These are phyloP conservation scores for Kodamaea hsintzibuensis DNA, from an alignment of 805 yeast species.

Conservation along the genomic window DNA sequence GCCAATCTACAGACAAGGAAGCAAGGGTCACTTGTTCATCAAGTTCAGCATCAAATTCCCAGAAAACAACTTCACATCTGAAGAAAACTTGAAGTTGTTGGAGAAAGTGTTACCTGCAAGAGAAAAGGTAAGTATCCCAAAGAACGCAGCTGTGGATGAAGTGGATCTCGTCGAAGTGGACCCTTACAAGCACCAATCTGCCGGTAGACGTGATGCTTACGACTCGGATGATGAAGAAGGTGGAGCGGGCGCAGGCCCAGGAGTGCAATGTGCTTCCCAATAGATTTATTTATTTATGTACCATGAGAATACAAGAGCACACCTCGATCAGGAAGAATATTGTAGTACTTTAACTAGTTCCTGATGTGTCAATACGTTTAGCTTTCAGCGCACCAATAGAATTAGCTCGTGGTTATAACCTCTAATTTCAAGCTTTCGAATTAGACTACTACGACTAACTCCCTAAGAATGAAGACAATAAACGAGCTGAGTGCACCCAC, in stretches of 20 bases:
- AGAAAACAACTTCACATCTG: slow-evolving; percentile 64
- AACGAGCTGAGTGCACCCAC: too few relatives aligned
- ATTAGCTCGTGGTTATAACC: too few relatives aligned
- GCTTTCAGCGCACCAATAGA: too few relatives aligned
- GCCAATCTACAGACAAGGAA: slow-evolving; percentile 91
- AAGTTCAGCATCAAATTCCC: slow-evolving; percentile 93
- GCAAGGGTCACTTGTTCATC: slow-evolving; percentile 82
- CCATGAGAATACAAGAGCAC: not conserved
- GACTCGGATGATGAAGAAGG: slow-evolving; percentile 49
- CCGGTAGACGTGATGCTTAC: slow-evolving; percentile 44
- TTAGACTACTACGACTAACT: too few relatives aligned
- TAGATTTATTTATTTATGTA: slow-evolving; percentile 30
- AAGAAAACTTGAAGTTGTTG: slow-evolving; percentile 70
- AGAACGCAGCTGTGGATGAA: slow-evolving; percentile 77
- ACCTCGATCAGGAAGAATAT: not conserved
- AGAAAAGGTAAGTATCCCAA: slow-evolving; percentile 60
- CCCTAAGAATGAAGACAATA: too few relatives aligned
- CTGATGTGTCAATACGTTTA: too few relatives aligned
- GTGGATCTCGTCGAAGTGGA: slow-evolving; percentile 70
- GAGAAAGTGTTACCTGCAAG: slow-evolving; percentile 82
- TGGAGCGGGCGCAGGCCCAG: slow-evolving; percentile 59
- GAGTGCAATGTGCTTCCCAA: slow-evolving; percentile 95
- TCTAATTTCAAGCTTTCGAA: too few relatives aligned
- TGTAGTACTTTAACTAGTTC: too few relatives aligned
- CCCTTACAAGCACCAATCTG: slow-evolving; percentile 55